These are phyloP conservation scores for Termitomyces sp. DNA, from an alignment of 768 basidiomycete genomes.

Conservation along the genomic window DNA sequence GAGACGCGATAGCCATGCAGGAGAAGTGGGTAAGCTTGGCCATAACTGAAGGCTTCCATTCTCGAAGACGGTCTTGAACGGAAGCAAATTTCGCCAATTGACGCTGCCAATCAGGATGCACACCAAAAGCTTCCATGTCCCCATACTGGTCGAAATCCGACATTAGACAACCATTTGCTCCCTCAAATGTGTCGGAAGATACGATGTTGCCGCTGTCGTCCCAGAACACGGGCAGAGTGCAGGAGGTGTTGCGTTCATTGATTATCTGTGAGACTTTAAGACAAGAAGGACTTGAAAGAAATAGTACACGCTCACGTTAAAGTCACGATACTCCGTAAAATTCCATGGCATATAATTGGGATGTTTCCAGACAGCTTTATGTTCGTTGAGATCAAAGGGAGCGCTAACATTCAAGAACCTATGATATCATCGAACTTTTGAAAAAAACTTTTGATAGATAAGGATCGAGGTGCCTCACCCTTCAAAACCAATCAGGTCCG, in stretches of 20 bases:
- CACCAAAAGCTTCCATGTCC: slow-evolving; percentile 97
- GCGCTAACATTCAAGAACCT: slow-evolving; percentile 79
- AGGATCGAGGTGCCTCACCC: slow-evolving; percentile 47
- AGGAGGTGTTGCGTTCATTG: slow-evolving; percentile 73
- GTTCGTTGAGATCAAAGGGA: slow-evolving; percentile 75
- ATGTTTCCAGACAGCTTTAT: slow-evolving; percentile 68
- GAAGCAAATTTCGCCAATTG: slow-evolving; percentile 94
- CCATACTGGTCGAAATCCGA: slow-evolving; percentile 96
- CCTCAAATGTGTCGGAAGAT: slow-evolving; percentile 36
- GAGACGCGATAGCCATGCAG: slow-evolving; percentile 82
- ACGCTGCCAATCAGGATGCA: slow-evolving; percentile 92
- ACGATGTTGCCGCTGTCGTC: slow-evolving; percentile 67
- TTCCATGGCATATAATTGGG: slow-evolving; percentile 83
- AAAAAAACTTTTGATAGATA: background rate
- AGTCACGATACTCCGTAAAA: slow-evolving; percentile 82
- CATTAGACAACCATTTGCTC: slow-evolving; percentile 58
- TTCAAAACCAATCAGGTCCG: slow-evolving; percentile 80
- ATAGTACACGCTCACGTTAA: slow-evolving; percentile 43
- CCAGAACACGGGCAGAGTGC: slow-evolving; percentile 79
- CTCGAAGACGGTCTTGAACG: slow-evolving; percentile 92
- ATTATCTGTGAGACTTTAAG: slow-evolving; percentile 36
- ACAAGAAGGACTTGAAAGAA: slow-evolving; percentile 2
- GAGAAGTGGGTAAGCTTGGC: slow-evolving; percentile 73
- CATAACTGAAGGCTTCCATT: slow-evolving; percentile 84
- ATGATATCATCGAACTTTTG: slow-evolving; percentile 7